Percentiles rank a stretch among this genome's conserved stretches.
Evolutionary conservation across 805 yeast genomes (phyloP).

Genomic region (Wickerhamiella brachini): DNA sequence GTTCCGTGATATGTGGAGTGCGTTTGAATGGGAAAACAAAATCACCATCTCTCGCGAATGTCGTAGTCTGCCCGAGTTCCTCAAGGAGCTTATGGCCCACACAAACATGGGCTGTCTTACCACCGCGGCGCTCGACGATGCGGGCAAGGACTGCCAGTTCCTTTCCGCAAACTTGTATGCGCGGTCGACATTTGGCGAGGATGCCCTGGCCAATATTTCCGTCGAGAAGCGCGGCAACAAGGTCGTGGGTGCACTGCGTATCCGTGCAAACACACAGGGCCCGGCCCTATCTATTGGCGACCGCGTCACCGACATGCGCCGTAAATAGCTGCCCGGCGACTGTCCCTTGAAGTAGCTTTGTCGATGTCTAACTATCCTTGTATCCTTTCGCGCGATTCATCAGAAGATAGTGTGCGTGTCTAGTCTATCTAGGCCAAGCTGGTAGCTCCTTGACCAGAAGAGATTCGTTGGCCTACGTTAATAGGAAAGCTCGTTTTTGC

Average conservation of each 20-base stretch:
- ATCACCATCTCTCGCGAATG: slow-evolving; percentile 44
- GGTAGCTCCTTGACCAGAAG: too few relatives aligned
- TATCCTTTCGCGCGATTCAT: too few relatives aligned
- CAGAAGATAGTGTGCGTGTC: too few relatives aligned
- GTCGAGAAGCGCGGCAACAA: slow-evolving; percentile 70
- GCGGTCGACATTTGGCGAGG: slow-evolving; percentile 89
- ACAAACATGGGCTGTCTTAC: slow-evolving; percentile 93
- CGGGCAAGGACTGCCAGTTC: slow-evolving; percentile 48
- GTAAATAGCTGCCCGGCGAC: background rate
- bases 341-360: too few relatives aligned
- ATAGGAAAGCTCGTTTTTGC: too few relatives aligned
- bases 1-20: slow-evolving; percentile 98
- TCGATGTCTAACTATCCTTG: too few relatives aligned
- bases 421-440: too few relatives aligned
- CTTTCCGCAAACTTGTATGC: slow-evolving; percentile 90
- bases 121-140: slow-evolving; percentile 57
- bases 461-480: too few relatives aligned
- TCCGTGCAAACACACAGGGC: slow-evolving; percentile 96
- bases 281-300: slow-evolving; percentile 91
- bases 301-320: slow-evolving; percentile 70
- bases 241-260: slow-evolving; percentile 86
- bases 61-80: slow-evolving; percentile 33
- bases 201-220: slow-evolving; percentile 89
- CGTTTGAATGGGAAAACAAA: slow-evolving; percentile 98
- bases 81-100: slow-evolving; percentile 60